Evolutionary conservation across 352 stramenopile species (phyloP).

Genomic region (Phytophthora pistaciae): DNA sequence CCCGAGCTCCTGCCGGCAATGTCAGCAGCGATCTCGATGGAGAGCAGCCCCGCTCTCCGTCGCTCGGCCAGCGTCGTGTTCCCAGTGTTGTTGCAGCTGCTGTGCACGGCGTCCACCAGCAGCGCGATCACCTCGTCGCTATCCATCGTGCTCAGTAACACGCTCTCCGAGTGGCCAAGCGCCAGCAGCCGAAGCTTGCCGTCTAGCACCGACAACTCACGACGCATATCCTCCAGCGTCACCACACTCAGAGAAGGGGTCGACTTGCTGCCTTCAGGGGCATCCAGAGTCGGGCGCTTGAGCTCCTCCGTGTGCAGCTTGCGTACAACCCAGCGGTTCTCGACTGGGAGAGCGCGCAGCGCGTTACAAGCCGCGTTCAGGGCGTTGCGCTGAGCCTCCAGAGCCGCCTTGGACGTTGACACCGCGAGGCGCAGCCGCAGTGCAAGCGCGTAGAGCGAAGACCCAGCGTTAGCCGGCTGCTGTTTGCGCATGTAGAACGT

Average conservation of each 20-base stretch:
- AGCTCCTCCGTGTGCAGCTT: slow-evolving; percentile 76
- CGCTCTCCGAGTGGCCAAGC: slow-evolving; percentile 61
- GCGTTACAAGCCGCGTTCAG: slow-evolving; percentile 60
- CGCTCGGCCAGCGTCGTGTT: slow-evolving; percentile 49
- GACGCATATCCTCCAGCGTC: slow-evolving; percentile 67
- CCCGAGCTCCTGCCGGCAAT: slow-evolving; percentile 40
- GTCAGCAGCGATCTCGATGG: slow-evolving; percentile 62
- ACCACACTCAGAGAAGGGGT: slow-evolving; percentile 59
- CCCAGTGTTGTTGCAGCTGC: slow-evolving; percentile 26
- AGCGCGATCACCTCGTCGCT: slow-evolving; percentile 64
- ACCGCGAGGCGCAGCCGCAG: slow-evolving; percentile 55
- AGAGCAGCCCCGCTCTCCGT: slow-evolving; percentile 50
- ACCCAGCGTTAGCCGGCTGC: slow-evolving; percentile 69
- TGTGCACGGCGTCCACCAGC: slow-evolving; percentile 56
- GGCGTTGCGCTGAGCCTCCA: slow-evolving; percentile 73
- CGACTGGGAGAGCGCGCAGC: slow-evolving; percentile 45
- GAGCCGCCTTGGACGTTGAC: slow-evolving; percentile 43
- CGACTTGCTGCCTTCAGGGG: slow-evolving; percentile 13
- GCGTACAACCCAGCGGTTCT: slow-evolving; percentile 77
- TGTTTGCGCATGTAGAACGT: slow-evolving; percentile 73
- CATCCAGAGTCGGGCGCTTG: slow-evolving; percentile 13
- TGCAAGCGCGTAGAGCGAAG: slow-evolving; percentile 65
- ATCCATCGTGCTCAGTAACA: slow-evolving; percentile 68
- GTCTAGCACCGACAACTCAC: slow-evolving; percentile 65
- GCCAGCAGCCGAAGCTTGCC: slow-evolving; percentile 69